These are phyloP conservation scores for Lithospermum erythrorhizon DNA, from an alignment of 257 asterid species.

Conservation along the genomic window DNA sequence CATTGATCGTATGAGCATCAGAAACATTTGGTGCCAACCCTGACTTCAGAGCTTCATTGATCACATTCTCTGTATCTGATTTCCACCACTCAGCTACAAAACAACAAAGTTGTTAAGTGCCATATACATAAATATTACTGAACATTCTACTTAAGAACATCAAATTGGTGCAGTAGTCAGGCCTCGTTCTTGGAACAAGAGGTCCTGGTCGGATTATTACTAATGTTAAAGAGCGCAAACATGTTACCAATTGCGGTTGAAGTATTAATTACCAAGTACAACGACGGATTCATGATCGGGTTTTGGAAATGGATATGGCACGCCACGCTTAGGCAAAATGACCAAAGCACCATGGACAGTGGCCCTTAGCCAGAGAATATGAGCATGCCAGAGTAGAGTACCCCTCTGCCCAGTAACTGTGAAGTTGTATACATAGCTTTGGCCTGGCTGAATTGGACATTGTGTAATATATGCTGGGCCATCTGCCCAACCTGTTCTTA, in stretches of 20 bases:
- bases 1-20: conserved; percentile 86
- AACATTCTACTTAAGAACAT: too few relatives aligned
- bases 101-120: too few relatives aligned
- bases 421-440: conserved; percentile 44
- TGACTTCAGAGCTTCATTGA: conserved; percentile 54
- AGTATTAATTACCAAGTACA: conserved; percentile 26
- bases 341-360: conserved; percentile 62
- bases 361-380: conserved; percentile 57
- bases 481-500: conserved; percentile 62
- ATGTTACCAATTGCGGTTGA: background rate
- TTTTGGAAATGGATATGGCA: conserved; percentile 58
- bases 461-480: conserved; percentile 73
- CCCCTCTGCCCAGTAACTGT: conserved; percentile 87
- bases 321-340: conserved; percentile 49
- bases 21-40: conserved; percentile 84
- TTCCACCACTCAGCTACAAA: conserved; percentile 87
- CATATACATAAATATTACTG: too few relatives aligned
- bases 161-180: too few relatives aligned
- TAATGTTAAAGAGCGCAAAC: too few relatives aligned
- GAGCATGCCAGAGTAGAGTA: conserved; percentile 76
- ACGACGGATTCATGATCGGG: conserved; percentile 50
- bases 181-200: too few relatives aligned
- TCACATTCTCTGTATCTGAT: conserved; percentile 71
- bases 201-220: too few relatives aligned
- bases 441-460: conserved; percentile 64